Evolutionary conservation across 1,139 yeast genomes (phyloP).

Genomic region (Saccharomycopsis hybrid): DNA sequence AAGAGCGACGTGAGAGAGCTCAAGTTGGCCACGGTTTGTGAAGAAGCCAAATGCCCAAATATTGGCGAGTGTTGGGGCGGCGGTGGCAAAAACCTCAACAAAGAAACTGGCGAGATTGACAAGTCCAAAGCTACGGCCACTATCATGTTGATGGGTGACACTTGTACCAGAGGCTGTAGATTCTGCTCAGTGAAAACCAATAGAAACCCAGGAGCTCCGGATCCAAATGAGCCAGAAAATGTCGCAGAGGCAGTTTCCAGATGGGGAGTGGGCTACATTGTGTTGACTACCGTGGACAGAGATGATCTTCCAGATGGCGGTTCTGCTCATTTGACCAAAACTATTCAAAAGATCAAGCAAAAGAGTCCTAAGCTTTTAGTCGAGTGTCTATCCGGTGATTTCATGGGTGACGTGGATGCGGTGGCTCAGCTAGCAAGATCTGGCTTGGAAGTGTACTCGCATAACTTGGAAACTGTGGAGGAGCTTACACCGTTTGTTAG

Average conservation of each 20-base stretch:
- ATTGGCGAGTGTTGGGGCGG: conserved; percentile 99
- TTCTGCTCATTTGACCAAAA: conserved; percentile 80
- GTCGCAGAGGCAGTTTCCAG: conserved; percentile 96
- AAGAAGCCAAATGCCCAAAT: conserved; percentile 97
- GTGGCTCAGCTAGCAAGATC: conserved; percentile 74
- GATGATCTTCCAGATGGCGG: conserved; percentile 96
- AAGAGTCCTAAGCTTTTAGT: conserved; percentile 90
- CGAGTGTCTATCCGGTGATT: conserved; percentile 93
- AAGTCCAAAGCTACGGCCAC: conserved; percentile 98
- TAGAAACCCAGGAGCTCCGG: conserved; percentile 80
- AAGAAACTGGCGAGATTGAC: conserved; percentile 35
- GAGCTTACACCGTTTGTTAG: conserved; percentile 90
- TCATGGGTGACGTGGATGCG: conserved; percentile 81
- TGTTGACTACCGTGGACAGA: conserved; percentile 94
- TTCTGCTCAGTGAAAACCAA: conserved; percentile 95
- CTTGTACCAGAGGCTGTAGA: conserved; percentile 97
- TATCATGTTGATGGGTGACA: conserved; percentile 96
- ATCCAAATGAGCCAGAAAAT: conserved; percentile 94
- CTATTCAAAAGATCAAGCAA: conserved; percentile 74
- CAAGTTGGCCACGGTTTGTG: conserved; percentile 91
- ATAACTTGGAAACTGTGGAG: conserved; percentile 94
- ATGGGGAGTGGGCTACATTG: conserved; percentile 99
- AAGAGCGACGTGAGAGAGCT: conserved; percentile 84
- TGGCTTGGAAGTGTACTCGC: conserved; percentile 95
- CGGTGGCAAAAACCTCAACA: conserved; percentile 20